Evolutionary conservation across 306 rosid genomes (phyloP).

Genomic region (Lagenaria siceraria): DNA sequence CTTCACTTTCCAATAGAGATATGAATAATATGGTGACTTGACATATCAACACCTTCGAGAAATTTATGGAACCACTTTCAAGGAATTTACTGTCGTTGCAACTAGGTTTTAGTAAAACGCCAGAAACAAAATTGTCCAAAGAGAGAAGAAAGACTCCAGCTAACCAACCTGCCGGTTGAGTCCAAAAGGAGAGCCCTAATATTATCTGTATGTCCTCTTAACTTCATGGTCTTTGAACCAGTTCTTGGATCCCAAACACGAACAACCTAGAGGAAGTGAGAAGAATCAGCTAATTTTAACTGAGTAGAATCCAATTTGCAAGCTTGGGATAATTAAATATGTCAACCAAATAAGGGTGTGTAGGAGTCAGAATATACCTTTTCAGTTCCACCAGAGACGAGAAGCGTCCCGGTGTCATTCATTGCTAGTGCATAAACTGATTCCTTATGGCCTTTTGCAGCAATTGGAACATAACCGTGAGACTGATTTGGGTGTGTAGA

Average conservation of each 20-base stretch:
- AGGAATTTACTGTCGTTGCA: not conserved
- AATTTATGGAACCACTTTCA: not conserved
- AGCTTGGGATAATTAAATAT: not conserved
- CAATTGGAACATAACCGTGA: conserved; percentile 73
- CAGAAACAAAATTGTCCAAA: conserved; percentile 2
- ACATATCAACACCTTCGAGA: not conserved
- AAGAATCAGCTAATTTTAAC: not conserved
- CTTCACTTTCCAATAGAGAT: not conserved
- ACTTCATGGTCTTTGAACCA: conserved; percentile 89
- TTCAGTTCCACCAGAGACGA: conserved; percentile 98
- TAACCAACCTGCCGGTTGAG: conserved; percentile 83
- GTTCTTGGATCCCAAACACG: conserved; percentile 98
- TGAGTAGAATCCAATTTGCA: not conserved
- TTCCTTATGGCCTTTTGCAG: conserved; percentile 98
- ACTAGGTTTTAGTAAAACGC: not conserved
- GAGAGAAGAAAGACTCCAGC: not conserved
- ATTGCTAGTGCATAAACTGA: conserved; percentile 95
- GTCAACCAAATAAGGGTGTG: conserved; percentile 10
- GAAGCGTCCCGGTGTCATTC: conserved; percentile 83
- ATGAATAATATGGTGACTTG: not conserved
- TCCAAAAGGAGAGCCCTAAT: conserved; percentile 87
- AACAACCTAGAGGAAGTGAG: conserved; percentile 48
- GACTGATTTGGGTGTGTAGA: conserved; percentile 54
- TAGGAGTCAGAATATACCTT: conserved; percentile 46
- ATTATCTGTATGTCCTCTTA: conserved; percentile 92